These are phyloP conservation scores for Hypoxylon fuscum DNA, from an alignment of 495 filamentous ascomycete genomes.

Conservation along the genomic window DNA sequence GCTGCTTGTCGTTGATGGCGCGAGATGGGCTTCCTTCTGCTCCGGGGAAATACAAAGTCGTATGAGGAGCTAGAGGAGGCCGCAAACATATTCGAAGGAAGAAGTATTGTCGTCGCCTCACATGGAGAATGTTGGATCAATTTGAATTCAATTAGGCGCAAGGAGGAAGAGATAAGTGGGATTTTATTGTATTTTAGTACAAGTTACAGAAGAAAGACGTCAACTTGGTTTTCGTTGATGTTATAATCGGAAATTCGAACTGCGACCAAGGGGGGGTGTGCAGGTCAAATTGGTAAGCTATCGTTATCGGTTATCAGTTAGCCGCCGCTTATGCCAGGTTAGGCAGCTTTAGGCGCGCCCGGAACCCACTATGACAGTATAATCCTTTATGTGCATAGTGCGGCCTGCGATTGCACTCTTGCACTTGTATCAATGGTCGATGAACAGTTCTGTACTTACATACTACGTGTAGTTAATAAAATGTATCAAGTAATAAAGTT, in stretches of 20 bases:
- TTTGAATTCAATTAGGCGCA: background rate
- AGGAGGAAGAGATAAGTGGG: too few species aligned
- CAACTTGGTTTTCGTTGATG: too few species aligned
- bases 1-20: slow-evolving; percentile 15
- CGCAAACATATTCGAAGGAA: slow-evolving; percentile 48
- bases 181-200: too few species aligned
- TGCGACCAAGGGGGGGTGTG: background rate
- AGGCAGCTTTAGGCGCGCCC: background rate
- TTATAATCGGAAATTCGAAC: background rate
- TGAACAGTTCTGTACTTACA: too few species aligned
- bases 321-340: slow-evolving; percentile 6
- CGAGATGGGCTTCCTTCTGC: slow-evolving; percentile 43
- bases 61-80: slow-evolving; percentile 42
- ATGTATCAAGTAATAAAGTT: background rate
- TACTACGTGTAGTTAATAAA: too few species aligned
- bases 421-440: too few species aligned
- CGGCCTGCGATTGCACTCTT: too few species aligned
- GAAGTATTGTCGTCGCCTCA: slow-evolving; percentile 38
- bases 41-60: slow-evolving; percentile 43
- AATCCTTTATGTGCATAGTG: too few species aligned
- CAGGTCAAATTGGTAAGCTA: slow-evolving; percentile 36
- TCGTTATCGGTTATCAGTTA: slow-evolving; percentile 29
- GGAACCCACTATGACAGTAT: too few species aligned
- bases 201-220: too few species aligned
- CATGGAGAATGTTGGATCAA: slow-evolving; percentile 36